Conservation (phyloP, 2,329 filamentous ascomycete species). For the Rugonectria rugulosa region DNA sequence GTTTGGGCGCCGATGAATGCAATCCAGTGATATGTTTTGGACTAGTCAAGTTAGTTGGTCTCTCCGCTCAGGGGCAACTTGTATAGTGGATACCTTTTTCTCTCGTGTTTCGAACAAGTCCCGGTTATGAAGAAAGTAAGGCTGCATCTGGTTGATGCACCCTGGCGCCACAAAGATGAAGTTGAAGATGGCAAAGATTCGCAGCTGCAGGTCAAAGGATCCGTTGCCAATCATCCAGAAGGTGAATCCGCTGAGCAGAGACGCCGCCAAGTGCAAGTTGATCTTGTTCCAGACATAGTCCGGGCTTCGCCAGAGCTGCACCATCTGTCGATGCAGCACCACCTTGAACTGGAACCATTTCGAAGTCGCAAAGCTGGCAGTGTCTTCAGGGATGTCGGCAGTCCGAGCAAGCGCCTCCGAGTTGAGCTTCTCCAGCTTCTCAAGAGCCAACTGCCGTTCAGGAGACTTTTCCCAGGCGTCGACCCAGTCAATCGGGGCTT, state of each 20-base stretch:
- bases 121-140: slow-evolving; percentile 55
- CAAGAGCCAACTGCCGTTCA: slow-evolving; percentile 56
- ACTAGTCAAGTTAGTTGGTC: slow-evolving; percentile 24
- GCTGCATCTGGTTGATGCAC: slow-evolving; percentile 47
- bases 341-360: slow-evolving; percentile 48
- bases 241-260: slow-evolving; percentile 57
- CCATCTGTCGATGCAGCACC: slow-evolving; percentile 40
- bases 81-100: slow-evolving; percentile 50
- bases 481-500: slow-evolving; percentile 44
- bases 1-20: slow-evolving; percentile 59
- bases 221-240: slow-evolving; percentile 57
- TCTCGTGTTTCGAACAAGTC: slow-evolving; percentile 58
- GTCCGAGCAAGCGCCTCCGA: slow-evolving; percentile 51
- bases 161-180: slow-evolving; percentile 61
- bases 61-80: neutral
- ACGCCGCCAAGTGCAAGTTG: slow-evolving; percentile 51
- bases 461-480: slow-evolving; percentile 71
- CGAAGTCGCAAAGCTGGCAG: slow-evolving; percentile 48
- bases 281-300: slow-evolving; percentile 41
- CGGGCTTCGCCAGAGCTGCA: slow-evolving; percentile 36
- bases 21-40: slow-evolving; percentile 58
- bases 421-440: slow-evolving; percentile 62
- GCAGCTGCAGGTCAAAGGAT: slow-evolving; percentile 48
- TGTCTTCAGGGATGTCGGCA: slow-evolving; percentile 40
- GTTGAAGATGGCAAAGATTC: slow-evolving; percentile 59